phyloP scores from a whole-genome alignment of 208 protist species.

The Wallacemonas rigidus region DNA sequence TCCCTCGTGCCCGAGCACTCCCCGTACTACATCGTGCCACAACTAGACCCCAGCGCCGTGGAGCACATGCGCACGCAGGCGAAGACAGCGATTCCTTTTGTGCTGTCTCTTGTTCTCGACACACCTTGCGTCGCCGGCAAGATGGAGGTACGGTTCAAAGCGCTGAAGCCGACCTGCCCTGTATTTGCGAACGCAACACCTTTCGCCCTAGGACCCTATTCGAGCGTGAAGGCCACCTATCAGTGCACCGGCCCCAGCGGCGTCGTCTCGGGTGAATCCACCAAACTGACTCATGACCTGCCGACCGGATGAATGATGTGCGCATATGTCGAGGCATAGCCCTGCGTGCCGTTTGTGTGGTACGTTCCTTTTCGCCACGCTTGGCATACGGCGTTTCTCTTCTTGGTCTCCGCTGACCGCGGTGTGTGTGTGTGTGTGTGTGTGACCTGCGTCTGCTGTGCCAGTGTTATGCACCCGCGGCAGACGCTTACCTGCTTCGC shows the following conservation, averaged over 20 bases:
- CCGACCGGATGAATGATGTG: background rate
- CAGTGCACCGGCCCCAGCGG: slow-evolving; percentile 11
- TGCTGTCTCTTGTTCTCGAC: slow-evolving; percentile 28
- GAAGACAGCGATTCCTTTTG: slow-evolving; percentile 27
- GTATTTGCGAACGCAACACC: slow-evolving; percentile 9
- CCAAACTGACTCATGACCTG: background rate
- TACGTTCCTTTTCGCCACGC: too few species aligned
- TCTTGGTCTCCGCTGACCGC: too few species aligned
- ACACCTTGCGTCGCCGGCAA: slow-evolving; percentile 18
- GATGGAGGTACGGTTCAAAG: slow-evolving; percentile 49
- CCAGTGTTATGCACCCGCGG: too few species aligned
- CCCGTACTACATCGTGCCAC: slow-evolving; percentile 47
- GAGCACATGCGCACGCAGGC: background rate
- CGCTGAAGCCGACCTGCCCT: slow-evolving; percentile 9
- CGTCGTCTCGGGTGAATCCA: slow-evolving; percentile 1
- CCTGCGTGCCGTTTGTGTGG: too few species aligned
- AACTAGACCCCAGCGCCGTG: slow-evolving; percentile 15
- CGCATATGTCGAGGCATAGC: too few species aligned
- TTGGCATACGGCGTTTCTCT: too few species aligned
- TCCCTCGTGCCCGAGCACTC: slow-evolving; percentile 31
- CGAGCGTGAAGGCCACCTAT: slow-evolving; percentile 24
- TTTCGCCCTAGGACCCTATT: slow-evolving; percentile 19
- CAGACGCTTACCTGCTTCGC: background rate
- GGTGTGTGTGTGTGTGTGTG: too few species aligned
- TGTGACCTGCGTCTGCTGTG: too few species aligned